These are phyloP conservation scores for Pleurostoma richardsiae DNA, from an alignment of 2,329 filamentous ascomycete genomes.

Conservation along the genomic window DNA sequence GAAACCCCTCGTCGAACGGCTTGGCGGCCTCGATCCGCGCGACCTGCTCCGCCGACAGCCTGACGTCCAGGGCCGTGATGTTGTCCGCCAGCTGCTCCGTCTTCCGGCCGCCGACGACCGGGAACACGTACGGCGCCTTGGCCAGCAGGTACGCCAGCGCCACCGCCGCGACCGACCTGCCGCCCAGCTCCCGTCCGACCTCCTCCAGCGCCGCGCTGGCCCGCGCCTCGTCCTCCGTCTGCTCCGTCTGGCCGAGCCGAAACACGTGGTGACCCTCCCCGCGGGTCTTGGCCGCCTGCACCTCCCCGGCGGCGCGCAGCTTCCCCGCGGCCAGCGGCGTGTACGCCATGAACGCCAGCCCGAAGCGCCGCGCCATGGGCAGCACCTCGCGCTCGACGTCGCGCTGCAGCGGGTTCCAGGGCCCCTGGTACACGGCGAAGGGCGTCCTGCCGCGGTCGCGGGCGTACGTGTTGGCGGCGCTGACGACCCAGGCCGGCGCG, in stretches of 20 bases:
- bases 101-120: background rate
- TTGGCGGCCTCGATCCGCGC: constrained; percentile 8
- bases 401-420: constrained; percentile 44
- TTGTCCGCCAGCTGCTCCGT: constrained; percentile 2
- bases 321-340: background rate
- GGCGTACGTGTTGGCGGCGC: constrained; percentile 64
- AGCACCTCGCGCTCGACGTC: constrained; percentile 16
- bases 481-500: constrained; percentile 11
- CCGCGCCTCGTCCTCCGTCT: background rate
- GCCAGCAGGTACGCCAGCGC: constrained; percentile 1
- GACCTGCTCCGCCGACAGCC: constrained; percentile 11
- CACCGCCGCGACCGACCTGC: constrained; percentile 1
- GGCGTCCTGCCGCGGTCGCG: constrained; percentile 63
- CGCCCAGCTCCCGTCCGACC: background rate
- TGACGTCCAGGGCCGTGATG: constrained; percentile 6
- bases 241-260: background rate
- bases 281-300: background rate
- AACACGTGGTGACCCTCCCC: background rate
- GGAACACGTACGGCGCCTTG: constrained; percentile 1
- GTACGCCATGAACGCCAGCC: constrained; percentile 1
- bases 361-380: constrained; percentile 12
- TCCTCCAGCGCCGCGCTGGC: constrained; percentile 1
- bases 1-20: constrained; percentile 1
- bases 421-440: constrained; percentile 66
- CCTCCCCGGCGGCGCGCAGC: background rate